phyloP scores from a whole-genome alignment of 345 rosid species.

The rapeseed (Brassica napus) region Da-Ae NC_063451.1:28779501-28780000 shows the following conservation, averaged over 20 bases:
- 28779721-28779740: slow-evolving; percentile 59
- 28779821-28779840: not conserved
- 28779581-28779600: slow-evolving; percentile 1
- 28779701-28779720: slow-evolving; percentile 67
- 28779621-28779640: not conserved
- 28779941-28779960: slow-evolving; percentile 79
- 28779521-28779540: slow-evolving; percentile 55
- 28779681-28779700: slow-evolving; percentile 70
- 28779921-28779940: slow-evolving; percentile 58
- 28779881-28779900: slow-evolving; percentile 55
- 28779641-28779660: not conserved
- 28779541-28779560: slow-evolving; percentile 58
- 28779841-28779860: slow-evolving; percentile 11
- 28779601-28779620: not conserved
- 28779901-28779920: slow-evolving; percentile 67
- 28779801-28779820: slow-evolving; percentile 25
- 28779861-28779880: slow-evolving; percentile 18
- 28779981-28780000: slow-evolving; percentile 56
- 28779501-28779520: slow-evolving; percentile 47
- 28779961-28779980: slow-evolving; percentile 82
- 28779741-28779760: slow-evolving; percentile 51
- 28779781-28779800: slow-evolving; percentile 24
- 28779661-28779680: slow-evolving; percentile 10
- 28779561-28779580: slow-evolving; percentile 64
- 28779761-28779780: slow-evolving; percentile 38